These are phyloP conservation scores for Ambrosiella xylebori DNA, from an alignment of 2,329 filamentous ascomycete species.

Conservation along the genomic window DNA sequence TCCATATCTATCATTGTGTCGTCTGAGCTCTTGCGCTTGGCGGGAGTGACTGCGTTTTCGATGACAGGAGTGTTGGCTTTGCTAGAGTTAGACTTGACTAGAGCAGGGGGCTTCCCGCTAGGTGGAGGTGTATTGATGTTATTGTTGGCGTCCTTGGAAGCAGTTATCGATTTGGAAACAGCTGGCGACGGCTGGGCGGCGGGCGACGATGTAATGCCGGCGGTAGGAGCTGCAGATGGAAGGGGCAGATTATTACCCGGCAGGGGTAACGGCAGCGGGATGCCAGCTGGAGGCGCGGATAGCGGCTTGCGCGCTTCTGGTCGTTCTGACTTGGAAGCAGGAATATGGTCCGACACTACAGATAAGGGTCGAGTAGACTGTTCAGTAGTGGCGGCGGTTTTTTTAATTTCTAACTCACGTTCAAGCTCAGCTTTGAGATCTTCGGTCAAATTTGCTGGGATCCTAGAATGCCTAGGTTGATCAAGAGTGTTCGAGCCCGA, in stretches of 20 bases:
- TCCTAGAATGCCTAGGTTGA: neutral
- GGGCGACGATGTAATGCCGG: no score
- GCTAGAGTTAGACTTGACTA: neutral
- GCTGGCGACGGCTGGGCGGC: no score
- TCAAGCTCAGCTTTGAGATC: neutral
- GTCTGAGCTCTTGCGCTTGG: conserved; percentile 33
- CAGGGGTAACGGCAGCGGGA: neutral
- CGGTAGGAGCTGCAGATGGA: neutral
- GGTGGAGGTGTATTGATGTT: neutral
- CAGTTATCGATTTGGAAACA: no score
- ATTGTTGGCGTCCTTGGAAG: no score
- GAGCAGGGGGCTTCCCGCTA: neutral
- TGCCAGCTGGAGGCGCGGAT: neutral
- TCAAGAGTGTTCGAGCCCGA: neutral
- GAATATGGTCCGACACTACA: no score
- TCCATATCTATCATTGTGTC: conserved; percentile 16
- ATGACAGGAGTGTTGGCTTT: conserved; percentile 5
- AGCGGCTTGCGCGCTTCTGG: no score
- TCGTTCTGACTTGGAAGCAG: no score
- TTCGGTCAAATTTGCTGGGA: neutral
- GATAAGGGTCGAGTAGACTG: no score
- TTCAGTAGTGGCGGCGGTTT: neutral
- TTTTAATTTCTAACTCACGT: neutral
- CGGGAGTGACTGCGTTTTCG: conserved; percentile 23
- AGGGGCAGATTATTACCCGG: neutral